Evolutionary conservation across 2,329 filamentous ascomycete genomes (phyloP).

Genomic region (Penicillium janthinellum): DNA sequence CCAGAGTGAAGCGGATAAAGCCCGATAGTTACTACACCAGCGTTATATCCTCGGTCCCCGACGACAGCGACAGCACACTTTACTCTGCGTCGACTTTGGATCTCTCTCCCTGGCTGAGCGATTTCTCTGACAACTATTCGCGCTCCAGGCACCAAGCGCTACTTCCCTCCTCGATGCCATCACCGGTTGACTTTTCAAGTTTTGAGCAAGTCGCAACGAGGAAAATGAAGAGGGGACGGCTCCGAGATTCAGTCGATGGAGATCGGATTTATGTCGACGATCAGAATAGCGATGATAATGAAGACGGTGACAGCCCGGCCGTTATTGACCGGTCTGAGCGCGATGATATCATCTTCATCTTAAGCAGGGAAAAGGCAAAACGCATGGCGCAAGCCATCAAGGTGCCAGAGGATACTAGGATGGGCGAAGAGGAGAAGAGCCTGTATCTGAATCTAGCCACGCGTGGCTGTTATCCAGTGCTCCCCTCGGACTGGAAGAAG

Average conservation of each 20-base stretch:
- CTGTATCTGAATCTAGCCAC: constrained; percentile 57
- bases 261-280: constrained; percentile 13
- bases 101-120: background rate
- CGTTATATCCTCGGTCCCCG: background rate
- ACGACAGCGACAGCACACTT: background rate
- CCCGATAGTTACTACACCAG: background rate
- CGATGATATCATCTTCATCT: constrained; percentile 29
- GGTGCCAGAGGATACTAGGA: constrained; percentile 43
- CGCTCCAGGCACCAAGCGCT: background rate
- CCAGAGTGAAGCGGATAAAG: background rate
- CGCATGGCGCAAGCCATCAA: constrained; percentile 40
- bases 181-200: background rate
- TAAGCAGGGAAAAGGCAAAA: constrained; percentile 35
- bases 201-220: background rate
- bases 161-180: background rate
- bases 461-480: constrained; percentile 59
- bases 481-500: constrained; percentile 54
- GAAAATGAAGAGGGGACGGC: background rate
- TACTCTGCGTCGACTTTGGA: background rate
- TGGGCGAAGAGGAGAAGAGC: constrained; percentile 56
- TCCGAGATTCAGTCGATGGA: background rate
- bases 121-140: background rate
- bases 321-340: constrained; percentile 21
- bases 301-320: constrained; percentile 9
- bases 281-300: constrained; percentile 14